Percentiles rank a stretch among this genome's conserved stretches.
These are phyloP conservation scores for Kodamaea restingae DNA, from an alignment of 805 yeast genomes.

Conservation along the genomic window DNA sequence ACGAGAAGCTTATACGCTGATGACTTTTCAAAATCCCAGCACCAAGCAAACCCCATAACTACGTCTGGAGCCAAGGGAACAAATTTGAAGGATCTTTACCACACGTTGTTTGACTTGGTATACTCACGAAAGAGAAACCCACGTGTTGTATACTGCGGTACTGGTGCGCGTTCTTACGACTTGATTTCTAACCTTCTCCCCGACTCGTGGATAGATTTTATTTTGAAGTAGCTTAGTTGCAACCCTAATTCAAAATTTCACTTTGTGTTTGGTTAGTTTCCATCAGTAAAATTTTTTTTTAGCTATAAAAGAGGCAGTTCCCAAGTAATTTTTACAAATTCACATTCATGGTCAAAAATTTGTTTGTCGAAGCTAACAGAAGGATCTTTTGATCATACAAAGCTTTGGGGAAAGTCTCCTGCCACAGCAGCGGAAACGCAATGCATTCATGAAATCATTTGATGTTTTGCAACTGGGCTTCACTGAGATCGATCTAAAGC, in stretches of 20 bases:
- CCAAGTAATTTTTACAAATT: slow-evolving; percentile 20
- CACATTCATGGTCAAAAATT: slow-evolving; percentile 70
- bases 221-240: slow-evolving; percentile 11
- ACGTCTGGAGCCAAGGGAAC: slow-evolving; percentile 26
- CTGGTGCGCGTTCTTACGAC: slow-evolving; percentile 40
- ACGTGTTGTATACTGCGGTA: slow-evolving; percentile 37
- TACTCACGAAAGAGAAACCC: slow-evolving; percentile 22
- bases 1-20: slow-evolving; percentile 31
- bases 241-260: slow-evolving; percentile 3
- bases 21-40: slow-evolving; percentile 30
- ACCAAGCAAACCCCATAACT: slow-evolving; percentile 26
- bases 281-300: slow-evolving; percentile 7
- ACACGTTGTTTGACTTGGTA: slow-evolving; percentile 37
- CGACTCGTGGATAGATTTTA: slow-evolving; percentile 24
- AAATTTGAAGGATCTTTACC: slow-evolving; percentile 35
- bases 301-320: slow-evolving; percentile 1
- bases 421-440: slow-evolving; percentile 69
- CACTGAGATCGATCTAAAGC: slow-evolving; percentile 1
- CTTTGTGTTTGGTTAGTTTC: background rate
- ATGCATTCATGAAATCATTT: slow-evolving; percentile 29
- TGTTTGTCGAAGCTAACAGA: slow-evolving; percentile 71
- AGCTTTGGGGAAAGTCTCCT: slow-evolving; percentile 91
- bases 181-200: slow-evolving; percentile 31
- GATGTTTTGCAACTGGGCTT: slow-evolving; percentile 5
- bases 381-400: slow-evolving; percentile 31